Conservation (phyloP, 2,329 filamentous ascomycete genomes). For the Fusarium sp. region DNA sequence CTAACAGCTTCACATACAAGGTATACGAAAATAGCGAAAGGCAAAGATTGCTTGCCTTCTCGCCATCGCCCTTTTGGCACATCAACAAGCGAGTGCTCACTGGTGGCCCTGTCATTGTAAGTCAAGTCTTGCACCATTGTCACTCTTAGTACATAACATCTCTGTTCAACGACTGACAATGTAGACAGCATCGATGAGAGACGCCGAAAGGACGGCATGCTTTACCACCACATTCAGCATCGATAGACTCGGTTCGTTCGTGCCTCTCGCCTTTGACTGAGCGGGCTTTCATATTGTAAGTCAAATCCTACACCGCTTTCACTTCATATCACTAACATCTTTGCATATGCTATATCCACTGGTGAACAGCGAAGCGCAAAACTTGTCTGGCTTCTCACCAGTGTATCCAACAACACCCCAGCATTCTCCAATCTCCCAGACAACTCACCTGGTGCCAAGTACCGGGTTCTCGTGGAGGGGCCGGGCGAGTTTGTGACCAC, state of each 20-base stretch:
- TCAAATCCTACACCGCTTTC: neutral
- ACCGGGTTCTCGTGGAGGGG: too few relatives aligned
- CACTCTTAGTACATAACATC: too few relatives aligned
- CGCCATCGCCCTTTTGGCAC: rapidly evolving
- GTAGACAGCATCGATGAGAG: too few relatives aligned
- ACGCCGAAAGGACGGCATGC: too few relatives aligned
- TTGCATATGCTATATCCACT: neutral
- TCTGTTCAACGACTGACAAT: too few relatives aligned
- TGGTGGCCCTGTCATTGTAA: neutral
- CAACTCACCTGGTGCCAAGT: too few relatives aligned
- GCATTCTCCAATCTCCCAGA: neutral
- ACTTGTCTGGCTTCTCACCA: neutral
- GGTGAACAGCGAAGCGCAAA: neutral
- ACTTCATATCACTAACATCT: neutral
- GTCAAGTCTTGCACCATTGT: neutral
- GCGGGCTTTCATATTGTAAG: rapidly evolving
- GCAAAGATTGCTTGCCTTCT: neutral
- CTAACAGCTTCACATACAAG: neutral
- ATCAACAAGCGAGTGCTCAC: neutral
- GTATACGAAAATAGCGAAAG: neutral
- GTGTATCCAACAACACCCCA: neutral
- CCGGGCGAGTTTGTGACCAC: too few relatives aligned
- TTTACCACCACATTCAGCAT: too few relatives aligned
- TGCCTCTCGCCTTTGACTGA: too few relatives aligned
- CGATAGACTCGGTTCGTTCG: too few relatives aligned